Base-by-base conservation (phyloP, 495 filamentous ascomycete species). In the Acidiella bohemica region DNA sequence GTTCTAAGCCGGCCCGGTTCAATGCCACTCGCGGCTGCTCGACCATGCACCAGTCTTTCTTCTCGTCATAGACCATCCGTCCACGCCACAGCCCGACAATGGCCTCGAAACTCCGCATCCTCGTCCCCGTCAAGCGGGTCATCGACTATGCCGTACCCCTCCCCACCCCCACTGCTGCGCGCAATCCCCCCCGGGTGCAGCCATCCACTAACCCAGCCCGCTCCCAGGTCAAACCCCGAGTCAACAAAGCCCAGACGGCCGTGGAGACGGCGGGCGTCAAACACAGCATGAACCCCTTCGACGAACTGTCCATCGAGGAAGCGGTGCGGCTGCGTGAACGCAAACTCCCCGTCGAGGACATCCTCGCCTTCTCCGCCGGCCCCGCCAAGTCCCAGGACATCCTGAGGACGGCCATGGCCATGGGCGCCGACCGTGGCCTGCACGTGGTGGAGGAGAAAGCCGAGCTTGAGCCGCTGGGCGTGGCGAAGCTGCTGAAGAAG, bases 251-350 rank as follows among this genome's bases (percentile, higher is more conserved):
- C 57, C 78, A 84, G 61, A 96, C 90, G 28, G 92, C 76, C 58
- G 77, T 97, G 64, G 85, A 93, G 65, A 94, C 83, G 32, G 64
- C 72, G 32, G 81, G 80, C 51, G 85, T 96, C 52, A 97, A 96
- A 64, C 90, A 95, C 72, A 81, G 75, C 61, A 84, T 96, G 71
- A 97, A 97, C 73, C 90, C 90, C 35, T 97, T 97, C 68, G 90
- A 97, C 66, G 90, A 96, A 64, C 83, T 97, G 59, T 86, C 84
- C 40, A 73, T 97, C 64, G 90, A 97, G 65, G 90, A 94, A 66
- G 82, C 85, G 48, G 78, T 94, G 42, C 84, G 83, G 13, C 77
- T 96, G 51, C 88, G 90, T 53, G 88, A 94, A 61, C 76, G 80
- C 63, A 61, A 44, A 60, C 60, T 46, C 32, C 56, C 60, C 50